Base-by-base conservation (phyloP, 2,329 filamentous ascomycete genomes). In the Akanthomyces uredinophilus region DNA sequence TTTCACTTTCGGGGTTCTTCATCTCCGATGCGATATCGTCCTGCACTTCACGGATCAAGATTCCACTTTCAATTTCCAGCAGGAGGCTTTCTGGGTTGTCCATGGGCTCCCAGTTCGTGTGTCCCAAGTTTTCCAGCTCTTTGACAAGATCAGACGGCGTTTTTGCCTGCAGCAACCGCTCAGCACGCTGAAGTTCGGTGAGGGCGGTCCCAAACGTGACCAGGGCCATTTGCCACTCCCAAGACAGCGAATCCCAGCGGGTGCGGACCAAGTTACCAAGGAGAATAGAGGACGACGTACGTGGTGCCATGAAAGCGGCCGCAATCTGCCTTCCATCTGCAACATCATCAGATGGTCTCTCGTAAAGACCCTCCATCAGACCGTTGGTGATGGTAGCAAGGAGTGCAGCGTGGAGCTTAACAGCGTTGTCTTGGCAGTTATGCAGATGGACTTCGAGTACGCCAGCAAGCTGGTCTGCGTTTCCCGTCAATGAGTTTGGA, bases 1-100 rank as follows among this genome's bases (percentile, higher is more conserved):
- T 32, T 0, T 67, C 70, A 0, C 68, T 68, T 0, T 68, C 66
- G 0, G 80, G 79, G 0, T 66, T 60, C 2, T 78, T 81, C 83
- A 91, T 90, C 22, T 80, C 68, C 0, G 63, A 53, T 0, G 87
- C 84, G 56, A 92, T 85, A 1, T 81, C 68, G 3, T 81, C 76
- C 67, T 91, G 87, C 0, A 84, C 79, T 0, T 77, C 69, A 0
- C 89, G 81, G 10, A 92, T 86, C 11, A 86, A 67, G 2, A 91
- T 77, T 0, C 80, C 79, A 39, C 79, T 84, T 60, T 91, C 88
- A 1, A 87, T 74, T 69, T 91, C 87, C 0, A 92, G 64, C 0
- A 92, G 72, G 0, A 91, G 73, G 63, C 77, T 85, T 29, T 91
- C 87, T 0, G 87, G 86, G 43, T 10, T 16, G 5, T 50, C 18